Percentiles rank a stretch among this genome's conserved stretches.
phyloP scores from a whole-genome alignment of 2,329 filamentous ascomycete genomes.

The Leptosphaerulina australis region DNA sequence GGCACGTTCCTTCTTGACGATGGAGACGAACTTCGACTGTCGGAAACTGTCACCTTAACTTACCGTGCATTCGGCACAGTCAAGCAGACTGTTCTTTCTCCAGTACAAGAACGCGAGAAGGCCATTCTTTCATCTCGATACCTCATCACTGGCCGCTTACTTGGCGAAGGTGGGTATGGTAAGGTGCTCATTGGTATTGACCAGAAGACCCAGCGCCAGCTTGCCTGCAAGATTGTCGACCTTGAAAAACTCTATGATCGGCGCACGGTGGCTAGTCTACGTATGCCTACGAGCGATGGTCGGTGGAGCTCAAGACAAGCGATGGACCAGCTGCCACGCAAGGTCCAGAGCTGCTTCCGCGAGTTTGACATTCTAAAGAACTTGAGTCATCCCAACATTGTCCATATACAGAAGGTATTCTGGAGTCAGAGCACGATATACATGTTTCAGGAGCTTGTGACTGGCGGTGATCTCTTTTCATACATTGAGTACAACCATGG shows the following conservation, averaged over 20 bases:
- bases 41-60: constrained; percentile 32
- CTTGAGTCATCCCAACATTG: constrained; percentile 66
- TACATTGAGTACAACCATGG: constrained; percentile 59
- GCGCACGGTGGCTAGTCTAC: not conserved
- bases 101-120: constrained; percentile 41
- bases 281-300: constrained; percentile 3
- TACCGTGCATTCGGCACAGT: constrained; percentile 26
- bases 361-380: constrained; percentile 58
- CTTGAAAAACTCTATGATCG: constrained; percentile 45
- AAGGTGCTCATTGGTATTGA: constrained; percentile 63
- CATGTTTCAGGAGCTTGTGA: constrained; percentile 65
- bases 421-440: constrained; percentile 61
- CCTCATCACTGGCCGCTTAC: constrained; percentile 55
- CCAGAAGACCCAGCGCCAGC: constrained; percentile 59
- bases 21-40: constrained; percentile 51
- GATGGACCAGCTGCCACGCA: constrained; percentile 31
- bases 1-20: constrained; percentile 52
- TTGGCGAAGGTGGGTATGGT: constrained; percentile 62
- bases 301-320: constrained; percentile 4
- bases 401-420: constrained; percentile 63
- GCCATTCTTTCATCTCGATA: constrained; percentile 58
- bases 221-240: constrained; percentile 72
- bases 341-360: constrained; percentile 40
- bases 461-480: constrained; percentile 66
- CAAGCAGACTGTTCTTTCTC: constrained; percentile 23